Conservation (phyloP, 306 rosid genomes). For the Carpinus fangiana region DNA sequence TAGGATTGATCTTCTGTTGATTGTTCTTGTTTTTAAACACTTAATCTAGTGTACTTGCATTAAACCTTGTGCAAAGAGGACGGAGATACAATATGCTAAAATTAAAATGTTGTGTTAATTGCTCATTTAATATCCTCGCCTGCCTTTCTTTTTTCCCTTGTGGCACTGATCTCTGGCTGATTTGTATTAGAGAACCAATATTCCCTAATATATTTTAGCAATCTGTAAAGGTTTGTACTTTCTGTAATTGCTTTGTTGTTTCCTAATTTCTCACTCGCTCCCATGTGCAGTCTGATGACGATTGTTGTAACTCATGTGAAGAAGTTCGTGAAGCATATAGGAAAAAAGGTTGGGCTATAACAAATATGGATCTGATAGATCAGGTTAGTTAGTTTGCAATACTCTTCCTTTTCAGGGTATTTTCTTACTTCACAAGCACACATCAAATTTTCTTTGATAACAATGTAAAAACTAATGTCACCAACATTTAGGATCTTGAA, state of each 20-base stretch:
- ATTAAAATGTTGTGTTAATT: constrained; percentile 9
- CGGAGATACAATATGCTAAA: not conserved
- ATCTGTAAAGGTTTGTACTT: not conserved
- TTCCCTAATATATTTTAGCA: not conserved
- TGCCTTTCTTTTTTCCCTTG: constrained; percentile 12
- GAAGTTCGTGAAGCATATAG: constrained; percentile 89
- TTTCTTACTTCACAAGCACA: not conserved
- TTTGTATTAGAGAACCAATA: constrained; percentile 15
- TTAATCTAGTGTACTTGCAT: not conserved
- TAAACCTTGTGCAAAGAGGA: not conserved
- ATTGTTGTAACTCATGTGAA: constrained; percentile 89
- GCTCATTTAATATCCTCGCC: not conserved
- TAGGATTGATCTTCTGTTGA: not conserved
- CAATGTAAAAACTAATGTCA: constrained; percentile 1
- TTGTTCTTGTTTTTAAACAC: not conserved
- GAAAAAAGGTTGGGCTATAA: constrained; percentile 87
- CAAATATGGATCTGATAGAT: constrained; percentile 79
- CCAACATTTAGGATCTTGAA: not conserved
- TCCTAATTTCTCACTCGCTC: constrained; percentile 25
- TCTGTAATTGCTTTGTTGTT: constrained; percentile 6
- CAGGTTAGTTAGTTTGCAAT: constrained; percentile 57
- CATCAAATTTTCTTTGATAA: not conserved
- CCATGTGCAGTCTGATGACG: constrained; percentile 73
- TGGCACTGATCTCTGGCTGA: constrained; percentile 13
- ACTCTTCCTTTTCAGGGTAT: not conserved